Conservation (phyloP, 1,284 basidiomycete species). For the Chalciporus sp. region DNA sequence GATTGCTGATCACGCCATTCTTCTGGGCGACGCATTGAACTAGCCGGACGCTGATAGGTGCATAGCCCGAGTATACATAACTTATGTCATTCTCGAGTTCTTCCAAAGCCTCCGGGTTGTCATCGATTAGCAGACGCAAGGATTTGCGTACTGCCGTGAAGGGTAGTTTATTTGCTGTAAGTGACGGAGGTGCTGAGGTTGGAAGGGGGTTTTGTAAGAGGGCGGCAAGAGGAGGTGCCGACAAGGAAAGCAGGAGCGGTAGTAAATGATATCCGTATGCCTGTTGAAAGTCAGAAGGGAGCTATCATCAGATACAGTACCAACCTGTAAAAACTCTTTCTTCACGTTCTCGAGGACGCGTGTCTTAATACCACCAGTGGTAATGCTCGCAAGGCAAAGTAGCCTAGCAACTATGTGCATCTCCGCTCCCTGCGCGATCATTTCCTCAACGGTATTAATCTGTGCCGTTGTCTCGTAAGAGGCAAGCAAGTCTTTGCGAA, state of each 20-base stretch:
- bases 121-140: slow-evolving; percentile 92
- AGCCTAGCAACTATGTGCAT: slow-evolving; percentile 79
- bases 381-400: slow-evolving; percentile 85
- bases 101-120: slow-evolving; percentile 73
- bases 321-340: slow-evolving; percentile 87
- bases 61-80: slow-evolving; percentile 96
- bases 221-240: slow-evolving; percentile 70
- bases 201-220: slow-evolving; percentile 67
- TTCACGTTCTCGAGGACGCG: slow-evolving; percentile 89
- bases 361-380: slow-evolving; percentile 83
- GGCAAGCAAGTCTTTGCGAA: slow-evolving; percentile 78
- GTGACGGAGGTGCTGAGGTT: slow-evolving; percentile 45
- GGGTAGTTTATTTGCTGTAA: slow-evolving; percentile 58
- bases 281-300: slow-evolving; percentile 42
- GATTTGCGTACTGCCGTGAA: slow-evolving; percentile 79
- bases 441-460: slow-evolving; percentile 80
- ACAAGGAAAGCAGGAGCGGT: slow-evolving; percentile 81
- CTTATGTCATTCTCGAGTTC: slow-evolving; percentile 91
- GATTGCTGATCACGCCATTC: slow-evolving; percentile 81
- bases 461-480: slow-evolving; percentile 83
- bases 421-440: slow-evolving; percentile 84
- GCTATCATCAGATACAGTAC: slow-evolving; percentile 17
- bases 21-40: slow-evolving; percentile 94
- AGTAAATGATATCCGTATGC: slow-evolving; percentile 92
- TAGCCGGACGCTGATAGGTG: slow-evolving; percentile 88